phyloP scores from a whole-genome alignment of 441 rosid species.

The Iberis amara region DNA sequence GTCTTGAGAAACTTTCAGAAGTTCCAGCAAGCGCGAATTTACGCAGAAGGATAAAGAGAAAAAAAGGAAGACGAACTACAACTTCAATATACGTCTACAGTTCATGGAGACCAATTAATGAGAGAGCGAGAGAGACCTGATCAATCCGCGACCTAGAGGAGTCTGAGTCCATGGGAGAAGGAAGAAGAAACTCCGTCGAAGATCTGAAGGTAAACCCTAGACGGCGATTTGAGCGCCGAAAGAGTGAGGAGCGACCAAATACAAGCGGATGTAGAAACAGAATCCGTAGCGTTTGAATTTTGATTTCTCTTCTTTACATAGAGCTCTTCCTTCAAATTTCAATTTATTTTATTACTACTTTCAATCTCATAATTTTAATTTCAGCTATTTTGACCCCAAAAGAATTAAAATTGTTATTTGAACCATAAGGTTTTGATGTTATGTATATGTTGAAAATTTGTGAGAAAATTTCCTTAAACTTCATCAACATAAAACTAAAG shows the following conservation, averaged over 20 bases:
- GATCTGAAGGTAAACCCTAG: conserved; percentile 31
- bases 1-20: conserved; percentile 1
- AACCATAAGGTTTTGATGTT: conserved; percentile 20
- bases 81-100: conserved; percentile 13
- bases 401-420: conserved; percentile 4
- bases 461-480: not conserved
- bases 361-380: too few relatives aligned
- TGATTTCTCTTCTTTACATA: conserved; percentile 15
- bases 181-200: conserved; percentile 19
- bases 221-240: conserved; percentile 22
- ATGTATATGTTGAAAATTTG: too few relatives aligned
- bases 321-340: not conserved
- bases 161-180: conserved; percentile 54
- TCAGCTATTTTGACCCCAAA: too few relatives aligned
- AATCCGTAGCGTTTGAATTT: conserved; percentile 25
- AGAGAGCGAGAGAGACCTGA: conserved; percentile 42
- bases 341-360: not conserved
- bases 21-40: conserved; percentile 5
- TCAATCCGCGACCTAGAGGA: conserved; percentile 54
- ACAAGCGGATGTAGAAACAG: conserved; percentile 19
- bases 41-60: not conserved
- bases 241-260: conserved; percentile 26
- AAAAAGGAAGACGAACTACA: conserved; percentile 16
- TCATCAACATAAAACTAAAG: not conserved
- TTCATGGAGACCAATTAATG: conserved; percentile 6